Evolutionary conservation across 2,329 filamentous ascomycete genomes (phyloP), one percentile per base, ranked within the genome.

Genomic region (Trichophyton mentagrophytes): DNA sequence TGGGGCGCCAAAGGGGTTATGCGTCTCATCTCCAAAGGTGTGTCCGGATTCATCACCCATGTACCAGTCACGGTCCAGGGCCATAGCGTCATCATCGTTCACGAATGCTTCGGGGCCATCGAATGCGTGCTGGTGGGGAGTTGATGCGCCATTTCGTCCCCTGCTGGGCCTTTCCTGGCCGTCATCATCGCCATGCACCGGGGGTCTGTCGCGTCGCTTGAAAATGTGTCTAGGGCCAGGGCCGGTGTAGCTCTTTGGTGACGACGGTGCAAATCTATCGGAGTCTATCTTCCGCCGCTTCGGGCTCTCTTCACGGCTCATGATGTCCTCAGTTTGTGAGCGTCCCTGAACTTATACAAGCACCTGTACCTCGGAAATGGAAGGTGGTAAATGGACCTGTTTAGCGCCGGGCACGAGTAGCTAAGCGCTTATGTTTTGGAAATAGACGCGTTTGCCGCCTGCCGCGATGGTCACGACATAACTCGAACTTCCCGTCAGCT

Each of bases 41-140:
- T 95, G 88, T 27, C 86, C 88, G 61, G 86, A 85, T 71, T 96
- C 90, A 69, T 95, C 90, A 56, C 88, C 89, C 22, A 84, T 85
- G 69, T 96, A 96, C 91, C 91, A 96, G 73, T 96, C 91, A 64
- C 91, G 84, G 70, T 96, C 91, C 60, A 96, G 78, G 8, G 85
- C 88, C 64, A 82, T 82, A 17, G 84, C 82, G 64, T 95, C 89
- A 63, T 89, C 83, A 44, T 86, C 81, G 38, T 81, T 79, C 13
- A 84, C 78, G 13, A 78, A 76, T 2, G 83, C 79, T 67, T 87
- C 85, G 0, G 83, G 80, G 2, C 80, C 81, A 55, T 88, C 83
- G 61, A 85, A 83, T 61, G 82, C 79, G 25, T 76, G 70, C 65
- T 83, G 85, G 62, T 78, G 79, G 20, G 69, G 68, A 17, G 69